phyloP scores from a whole-genome alignment of 306 rosid genomes.

The Carpinus fangiana region DNA sequence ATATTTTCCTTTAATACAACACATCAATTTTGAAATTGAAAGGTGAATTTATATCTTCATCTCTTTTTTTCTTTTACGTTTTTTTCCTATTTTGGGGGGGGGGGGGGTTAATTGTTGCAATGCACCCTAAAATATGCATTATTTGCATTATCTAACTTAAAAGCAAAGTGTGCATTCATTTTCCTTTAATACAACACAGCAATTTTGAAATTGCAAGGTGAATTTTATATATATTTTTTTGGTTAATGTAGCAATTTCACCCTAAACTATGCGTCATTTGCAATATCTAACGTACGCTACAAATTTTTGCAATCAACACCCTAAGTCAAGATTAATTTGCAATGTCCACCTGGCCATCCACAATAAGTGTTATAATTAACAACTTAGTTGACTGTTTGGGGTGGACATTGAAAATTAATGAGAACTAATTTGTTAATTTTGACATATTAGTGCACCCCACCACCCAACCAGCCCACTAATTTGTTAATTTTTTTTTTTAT shows the following conservation, averaged over 20 bases:
- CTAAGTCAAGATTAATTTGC: too few relatives aligned
- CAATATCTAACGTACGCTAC: background rate
- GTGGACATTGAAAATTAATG: background rate
- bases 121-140: background rate
- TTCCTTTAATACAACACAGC: background rate
- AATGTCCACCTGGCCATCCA: too few relatives aligned
- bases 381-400: too few relatives aligned
- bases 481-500: background rate
- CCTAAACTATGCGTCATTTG: background rate
- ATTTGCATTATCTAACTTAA: background rate
- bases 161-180: background rate
- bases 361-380: too few relatives aligned
- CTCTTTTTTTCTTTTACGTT: background rate
- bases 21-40: slow-evolving; percentile 8
- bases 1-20: background rate
- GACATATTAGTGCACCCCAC: background rate
- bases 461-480: background rate
- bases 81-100: background rate
- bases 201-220: slow-evolving; percentile 9
- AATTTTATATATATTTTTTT: background rate
- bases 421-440: background rate
- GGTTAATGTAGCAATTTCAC: background rate
- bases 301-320: too few relatives aligned
- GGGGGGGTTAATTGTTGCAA: background rate
- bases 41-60: background rate